Base-by-base conservation (phyloP, 2,329 filamentous ascomycete genomes). In the Plenodomus lindquistii region DNA sequence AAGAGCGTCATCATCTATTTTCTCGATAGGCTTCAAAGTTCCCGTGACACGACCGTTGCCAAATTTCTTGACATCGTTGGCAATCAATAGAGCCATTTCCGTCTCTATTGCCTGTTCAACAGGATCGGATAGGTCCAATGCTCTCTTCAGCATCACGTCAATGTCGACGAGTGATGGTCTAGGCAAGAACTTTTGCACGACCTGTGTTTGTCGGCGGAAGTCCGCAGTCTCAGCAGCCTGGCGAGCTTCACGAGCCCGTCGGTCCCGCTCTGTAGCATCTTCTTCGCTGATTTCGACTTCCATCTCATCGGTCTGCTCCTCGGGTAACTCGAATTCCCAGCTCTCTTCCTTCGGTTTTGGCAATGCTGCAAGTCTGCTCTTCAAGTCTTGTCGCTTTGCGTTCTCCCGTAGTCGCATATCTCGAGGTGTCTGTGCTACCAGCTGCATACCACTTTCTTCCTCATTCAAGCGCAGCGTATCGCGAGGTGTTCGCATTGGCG, bases 291-390 rank as follows among this genome's bases (percentile, higher is more conserved):
- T 66, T 42, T 85, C 79, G 37, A 80, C 76, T 2, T 71, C 70
- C 41, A 69, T 61, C 2, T 75, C 65, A 59, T 94, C 89, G 52
- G 82, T 77, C 55, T 88, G 81, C 55, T 96, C 91, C 35, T 95
- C 91, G 0, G 93, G 93, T 27, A 96, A 76, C 68, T 97, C 93
- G 38, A 97, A 84, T 60, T 97, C 94, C 87, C 90, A 97, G 58
- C 97, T 92, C 0, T 85, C 88, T 66, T 96, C 91, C 66, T 96
- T 97, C 0, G 94, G 94, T 66, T 89, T 95, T 1, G 94, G 94
- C 15, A 99, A 79, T 18, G 89, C 85, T 4, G 90, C 83, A n/a
- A 99, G 82, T 36, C 87, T 83, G 42, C 83, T 80, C 50, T 84
- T 84, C 6, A 99, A 77, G 54, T 87, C 84, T 51, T 84, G 81